A percentile compares a stretch with the other conserved stretches of the same genome.
phyloP scores from a whole-genome alignment of 768 basidiomycete genomes.

The Leccinellum rugosiceps region DNA sequence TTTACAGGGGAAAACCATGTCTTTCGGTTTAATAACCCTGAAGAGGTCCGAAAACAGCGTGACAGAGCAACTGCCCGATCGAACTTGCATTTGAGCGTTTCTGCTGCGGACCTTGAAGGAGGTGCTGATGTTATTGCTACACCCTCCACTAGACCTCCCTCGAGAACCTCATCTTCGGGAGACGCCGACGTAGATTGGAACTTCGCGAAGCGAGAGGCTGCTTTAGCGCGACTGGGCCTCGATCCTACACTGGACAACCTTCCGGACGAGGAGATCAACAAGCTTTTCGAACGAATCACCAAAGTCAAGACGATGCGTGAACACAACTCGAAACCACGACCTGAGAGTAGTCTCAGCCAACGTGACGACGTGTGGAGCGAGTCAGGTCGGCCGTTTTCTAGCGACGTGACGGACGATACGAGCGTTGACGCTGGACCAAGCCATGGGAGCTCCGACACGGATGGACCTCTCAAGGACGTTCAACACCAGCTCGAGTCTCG shows the following conservation, averaged over 20 bases:
- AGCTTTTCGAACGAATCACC: slow-evolving; percentile 90
- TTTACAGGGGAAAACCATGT: slow-evolving; percentile 90
- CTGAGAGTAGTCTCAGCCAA: slow-evolving; percentile 86
- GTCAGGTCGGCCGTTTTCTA: slow-evolving; percentile 72
- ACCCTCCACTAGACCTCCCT: slow-evolving; percentile 69
- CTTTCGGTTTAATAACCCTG: slow-evolving; percentile 95
- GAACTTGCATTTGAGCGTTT: slow-evolving; percentile 59
- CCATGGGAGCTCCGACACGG: slow-evolving; percentile 61
- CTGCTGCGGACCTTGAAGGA: slow-evolving; percentile 64
- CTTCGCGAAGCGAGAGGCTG: slow-evolving; percentile 95
- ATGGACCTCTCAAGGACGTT: slow-evolving; percentile 63
- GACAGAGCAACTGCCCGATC: slow-evolving; percentile 77
- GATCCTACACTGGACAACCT: slow-evolving; percentile 90
- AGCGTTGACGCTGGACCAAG: slow-evolving; percentile 67
- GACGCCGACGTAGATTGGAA: slow-evolving; percentile 89
- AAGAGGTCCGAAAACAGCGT: slow-evolving; percentile 88
- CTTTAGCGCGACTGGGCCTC: slow-evolving; percentile 77
- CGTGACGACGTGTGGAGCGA: slow-evolving; percentile 90
- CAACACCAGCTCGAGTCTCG: slow-evolving; percentile 76
- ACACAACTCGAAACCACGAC: slow-evolving; percentile 74
- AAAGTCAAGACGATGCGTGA: slow-evolving; percentile 87
- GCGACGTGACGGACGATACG: slow-evolving; percentile 86
- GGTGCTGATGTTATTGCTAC: slow-evolving; percentile 34
- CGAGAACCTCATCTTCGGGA: slow-evolving; percentile 65
- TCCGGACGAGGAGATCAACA: slow-evolving; percentile 92